Base-by-base conservation (phyloP, 192 early-diverging fungal genomes). In the Backusella liffmaniae region DNA sequence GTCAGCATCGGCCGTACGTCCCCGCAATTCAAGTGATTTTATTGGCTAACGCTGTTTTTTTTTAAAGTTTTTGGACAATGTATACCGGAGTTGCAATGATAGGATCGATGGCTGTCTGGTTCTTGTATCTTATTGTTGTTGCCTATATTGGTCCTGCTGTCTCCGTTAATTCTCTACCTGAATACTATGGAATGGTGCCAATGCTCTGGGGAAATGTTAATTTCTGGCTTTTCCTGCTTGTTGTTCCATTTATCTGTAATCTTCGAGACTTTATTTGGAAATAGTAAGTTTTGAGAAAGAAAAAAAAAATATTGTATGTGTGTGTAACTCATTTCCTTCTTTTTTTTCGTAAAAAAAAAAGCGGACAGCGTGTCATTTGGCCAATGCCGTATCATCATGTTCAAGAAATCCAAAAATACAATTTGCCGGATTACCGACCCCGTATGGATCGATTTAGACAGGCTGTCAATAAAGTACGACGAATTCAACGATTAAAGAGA, bases 391-490 rank as follows among this genome's bases (percentile, higher is more conserved):
- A 98, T 84, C 98, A 99, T 78, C 94, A 96, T 78, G 93, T 98
- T 51, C 97, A 98, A 86, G 98, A 99, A 85, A 99, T 99, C 71
- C 94, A 98, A 84, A 97, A 97, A 84, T 97, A 95, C 90, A 98
- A 98, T 85, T 95, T 99, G 72, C 98, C 96, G 30, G 98, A 99
- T 78, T 97, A 96, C 77, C 90, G 97, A 39, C 98, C 98, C 46
- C 88, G 98, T 56, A 96, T 97, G 95, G 96, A 98, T 83, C 90
- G 94, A 77, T 99, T 99, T 94, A 89, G 94, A 77, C 96, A 99
- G 84, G 96, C 96, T 10, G 97, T 99, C 21, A 92, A 97, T 85
- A 99, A 99, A 87, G 97, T 97, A 9, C 89, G 94, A 16, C 85
- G 91, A 78, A 92, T 95, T 69, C 98, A 99, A 87, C 49, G 98